Percentiles rank a stretch among this genome's conserved stretches.
phyloP scores from a whole-genome alignment of 805 yeast species.

The Candida dendrica region DNA sequence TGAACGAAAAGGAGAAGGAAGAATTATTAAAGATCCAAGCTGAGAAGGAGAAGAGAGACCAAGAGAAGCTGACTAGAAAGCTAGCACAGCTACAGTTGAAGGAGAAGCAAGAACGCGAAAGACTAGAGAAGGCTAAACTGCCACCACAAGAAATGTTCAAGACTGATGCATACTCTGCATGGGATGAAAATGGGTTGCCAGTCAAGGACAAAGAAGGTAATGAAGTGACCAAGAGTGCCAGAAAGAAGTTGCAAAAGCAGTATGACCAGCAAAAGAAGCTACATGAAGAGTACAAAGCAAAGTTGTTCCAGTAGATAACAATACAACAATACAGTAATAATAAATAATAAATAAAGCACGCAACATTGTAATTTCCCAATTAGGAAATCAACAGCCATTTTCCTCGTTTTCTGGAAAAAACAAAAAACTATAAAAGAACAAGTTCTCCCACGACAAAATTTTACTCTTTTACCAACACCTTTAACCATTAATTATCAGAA shows the following conservation, averaged over 20 bases:
- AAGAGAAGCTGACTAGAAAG: conserved; percentile 52
- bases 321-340: too few relatives aligned
- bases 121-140: conserved; percentile 57
- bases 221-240: conserved; percentile 77
- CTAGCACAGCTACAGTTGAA: conserved; percentile 45
- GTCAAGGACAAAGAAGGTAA: conserved; percentile 68
- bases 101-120: conserved; percentile 58
- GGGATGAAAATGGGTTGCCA: conserved; percentile 87
- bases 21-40: conserved; percentile 52
- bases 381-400: background rate
- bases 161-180: conserved; percentile 54
- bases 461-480: background rate
- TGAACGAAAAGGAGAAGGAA: conserved; percentile 59
- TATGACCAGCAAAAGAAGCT: conserved; percentile 78
- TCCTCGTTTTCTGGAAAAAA: background rate
- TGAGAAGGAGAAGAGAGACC: conserved; percentile 46
- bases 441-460: background rate
- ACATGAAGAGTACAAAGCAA: conserved; percentile 49
- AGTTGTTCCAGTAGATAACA: too few relatives aligned
- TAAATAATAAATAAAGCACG: background rate
- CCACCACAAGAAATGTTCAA: conserved; percentile 72
- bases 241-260: conserved; percentile 74
- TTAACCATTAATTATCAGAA: too few relatives aligned
- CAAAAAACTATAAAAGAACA: background rate
- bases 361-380: background rate